phyloP scores from a whole-genome alignment of 192 early-diverging fungal species.

The Lobulomyces angularis region DNA sequence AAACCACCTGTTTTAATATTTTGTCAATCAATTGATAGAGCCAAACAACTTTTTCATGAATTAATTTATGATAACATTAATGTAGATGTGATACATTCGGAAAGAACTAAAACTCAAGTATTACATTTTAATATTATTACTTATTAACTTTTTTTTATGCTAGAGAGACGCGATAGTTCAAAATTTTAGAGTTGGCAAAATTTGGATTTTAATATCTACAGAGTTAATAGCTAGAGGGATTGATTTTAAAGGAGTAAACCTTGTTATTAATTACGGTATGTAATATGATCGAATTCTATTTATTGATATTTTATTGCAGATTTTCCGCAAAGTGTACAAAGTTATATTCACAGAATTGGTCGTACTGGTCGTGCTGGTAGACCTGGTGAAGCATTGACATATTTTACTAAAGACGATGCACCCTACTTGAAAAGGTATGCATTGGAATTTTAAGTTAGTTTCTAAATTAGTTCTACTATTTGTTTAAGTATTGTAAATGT shows the following conservation, averaged over 20 bases:
- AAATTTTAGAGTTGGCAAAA: constrained; percentile 75
- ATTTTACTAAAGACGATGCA: constrained; percentile 85
- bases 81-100: constrained; percentile 95
- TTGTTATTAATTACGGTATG: constrained; percentile 99
- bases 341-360: constrained; percentile 95
- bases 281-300: too few species aligned
- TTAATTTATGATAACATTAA: constrained; percentile 95
- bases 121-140: background rate
- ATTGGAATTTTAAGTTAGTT: background rate
- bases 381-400: constrained; percentile 78
- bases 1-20: constrained; percentile 92
- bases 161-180: constrained; percentile 79
- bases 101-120: constrained; percentile 81
- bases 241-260: constrained; percentile 94
- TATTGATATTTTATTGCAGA: too few species aligned
- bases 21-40: constrained; percentile 93
- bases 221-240: constrained; percentile 97
- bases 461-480: constrained; percentile 4
- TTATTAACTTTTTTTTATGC: constrained; percentile 3
- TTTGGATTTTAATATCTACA: constrained; percentile 93
- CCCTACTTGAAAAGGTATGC: constrained; percentile 66
- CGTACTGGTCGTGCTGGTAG: constrained; percentile 96
- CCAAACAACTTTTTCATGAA: constrained; percentile 92
- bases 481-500: constrained; percentile 75
- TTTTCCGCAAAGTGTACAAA: constrained; percentile 81